Evolutionary conservation across 306 rosid species (phyloP).

Genomic region (Prinsepia uniflora): DNA sequence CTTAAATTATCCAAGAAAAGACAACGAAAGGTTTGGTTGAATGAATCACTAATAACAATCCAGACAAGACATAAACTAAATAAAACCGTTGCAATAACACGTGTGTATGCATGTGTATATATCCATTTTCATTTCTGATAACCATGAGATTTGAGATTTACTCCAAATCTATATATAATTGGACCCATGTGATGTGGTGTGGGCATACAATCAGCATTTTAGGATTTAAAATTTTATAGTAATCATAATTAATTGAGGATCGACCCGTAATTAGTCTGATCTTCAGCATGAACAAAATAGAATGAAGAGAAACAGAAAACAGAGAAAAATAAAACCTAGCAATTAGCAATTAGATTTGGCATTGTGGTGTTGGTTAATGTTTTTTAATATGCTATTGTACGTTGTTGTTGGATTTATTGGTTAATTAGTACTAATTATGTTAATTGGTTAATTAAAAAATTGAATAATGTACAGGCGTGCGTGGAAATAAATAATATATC

Average conservation of each 20-base stretch:
- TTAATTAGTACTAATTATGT: neutral
- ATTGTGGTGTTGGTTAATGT: neutral
- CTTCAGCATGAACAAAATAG: neutral
- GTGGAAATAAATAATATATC: conserved; percentile 32
- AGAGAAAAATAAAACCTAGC: neutral
- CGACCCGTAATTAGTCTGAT: neutral
- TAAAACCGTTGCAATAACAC: neutral
- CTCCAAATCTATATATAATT: neutral
- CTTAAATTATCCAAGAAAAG: neutral
- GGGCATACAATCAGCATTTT: conserved; percentile 3
- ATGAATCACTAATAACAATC: neutral
- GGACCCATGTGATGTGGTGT: neutral
- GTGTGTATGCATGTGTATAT: neutral
- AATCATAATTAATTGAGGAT: neutral
- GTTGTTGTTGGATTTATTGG: neutral
- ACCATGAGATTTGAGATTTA: conserved; percentile 3
- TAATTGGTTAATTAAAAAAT: neutral
- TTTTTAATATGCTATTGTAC: neutral
- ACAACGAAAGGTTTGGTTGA: neutral
- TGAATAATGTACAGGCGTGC: conserved; percentile 30
- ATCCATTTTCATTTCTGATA: neutral
- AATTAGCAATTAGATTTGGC: neutral
- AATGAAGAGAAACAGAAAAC: too few relatives aligned
- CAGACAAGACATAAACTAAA: neutral
- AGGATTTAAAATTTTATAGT: neutral